phyloP scores from a whole-genome alignment of 2,329 filamentous ascomycete genomes.

The Fusarium armeniacum region DNA sequence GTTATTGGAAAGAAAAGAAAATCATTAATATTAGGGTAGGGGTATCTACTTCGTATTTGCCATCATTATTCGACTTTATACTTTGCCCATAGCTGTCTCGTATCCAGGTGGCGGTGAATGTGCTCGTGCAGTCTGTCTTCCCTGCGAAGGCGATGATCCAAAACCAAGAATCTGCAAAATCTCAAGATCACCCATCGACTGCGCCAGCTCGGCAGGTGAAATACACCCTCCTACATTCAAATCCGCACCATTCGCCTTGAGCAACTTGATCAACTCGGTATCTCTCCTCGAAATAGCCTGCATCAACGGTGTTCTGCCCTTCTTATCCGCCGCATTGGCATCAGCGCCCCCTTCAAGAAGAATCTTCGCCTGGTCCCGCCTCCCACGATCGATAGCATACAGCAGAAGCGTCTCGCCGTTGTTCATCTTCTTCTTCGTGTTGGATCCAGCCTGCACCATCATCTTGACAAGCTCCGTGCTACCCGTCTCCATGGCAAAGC shows the following conservation, averaged over 20 bases:
- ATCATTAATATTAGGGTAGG: constrained; percentile 19
- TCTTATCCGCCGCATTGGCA: constrained; percentile 51
- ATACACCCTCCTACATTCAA: constrained; percentile 36
- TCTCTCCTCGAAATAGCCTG: constrained; percentile 52
- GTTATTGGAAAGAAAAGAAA: constrained; percentile 18
- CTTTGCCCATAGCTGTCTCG: constrained; percentile 32
- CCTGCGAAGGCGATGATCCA: constrained; percentile 7
- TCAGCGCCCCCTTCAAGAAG: constrained; percentile 54
- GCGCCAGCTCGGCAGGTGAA: constrained; percentile 46
- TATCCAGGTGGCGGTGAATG: constrained; percentile 47
- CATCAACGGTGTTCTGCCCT: constrained; percentile 53
- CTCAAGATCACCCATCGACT: constrained; percentile 45
- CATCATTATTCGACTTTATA: constrained; percentile 14
- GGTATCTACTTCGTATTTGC: constrained; percentile 20
- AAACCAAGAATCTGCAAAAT: constrained; percentile 48
- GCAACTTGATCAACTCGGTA: constrained; percentile 48
- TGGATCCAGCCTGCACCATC: constrained; percentile 51
- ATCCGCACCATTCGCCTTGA: constrained; percentile 51
- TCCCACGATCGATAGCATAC: constrained; percentile 50
- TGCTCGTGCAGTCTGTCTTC: constrained; percentile 7
- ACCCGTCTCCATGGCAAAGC: constrained; percentile 47
- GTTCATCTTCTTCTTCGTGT: constrained; percentile 48
- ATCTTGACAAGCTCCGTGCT: constrained; percentile 47
- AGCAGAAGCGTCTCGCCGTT: constrained; percentile 52
- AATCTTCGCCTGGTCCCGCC: constrained; percentile 42